Evolutionary conservation across 768 basidiomycete genomes (phyloP).

Genomic region (Kwoniella botswanensis): DNA sequence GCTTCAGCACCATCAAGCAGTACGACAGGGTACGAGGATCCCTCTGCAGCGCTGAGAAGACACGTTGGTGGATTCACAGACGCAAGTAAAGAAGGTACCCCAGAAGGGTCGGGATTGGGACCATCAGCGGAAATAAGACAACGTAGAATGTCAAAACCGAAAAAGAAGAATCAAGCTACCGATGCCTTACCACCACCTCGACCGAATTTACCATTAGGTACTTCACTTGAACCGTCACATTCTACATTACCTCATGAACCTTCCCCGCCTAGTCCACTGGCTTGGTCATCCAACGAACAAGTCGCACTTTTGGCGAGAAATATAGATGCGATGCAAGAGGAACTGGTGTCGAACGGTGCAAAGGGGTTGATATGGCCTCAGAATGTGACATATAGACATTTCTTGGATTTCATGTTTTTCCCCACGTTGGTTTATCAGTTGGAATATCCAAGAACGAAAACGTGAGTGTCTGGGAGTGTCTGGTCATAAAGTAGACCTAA

Average conservation of each 20-base stretch:
- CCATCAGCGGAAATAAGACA: constrained; percentile 23
- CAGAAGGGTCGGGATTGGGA: constrained; percentile 4
- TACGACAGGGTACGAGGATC: constrained; percentile 33
- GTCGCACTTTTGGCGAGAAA: constrained; percentile 75
- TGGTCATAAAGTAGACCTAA: neutral
- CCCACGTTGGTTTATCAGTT: constrained; percentile 95
- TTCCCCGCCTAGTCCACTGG: constrained; percentile 59
- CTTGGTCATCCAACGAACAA: constrained; percentile 69
- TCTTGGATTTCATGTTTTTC: constrained; percentile 80
- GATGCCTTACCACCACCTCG: constrained; percentile 41
- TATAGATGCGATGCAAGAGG: constrained; percentile 74
- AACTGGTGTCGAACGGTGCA: constrained; percentile 72
- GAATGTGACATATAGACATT: constrained; percentile 81
- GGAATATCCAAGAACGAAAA: constrained; percentile 89
- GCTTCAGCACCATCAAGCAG: neutral
- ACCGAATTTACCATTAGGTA: constrained; percentile 47
- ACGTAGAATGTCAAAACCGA: constrained; percentile 7
- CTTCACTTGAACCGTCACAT: constrained; percentile 55
- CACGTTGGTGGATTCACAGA: constrained; percentile 29
- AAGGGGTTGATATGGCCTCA: constrained; percentile 75
- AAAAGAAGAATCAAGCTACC: constrained; percentile 23
- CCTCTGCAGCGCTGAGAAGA: constrained; percentile 19
- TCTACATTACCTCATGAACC: constrained; percentile 41
- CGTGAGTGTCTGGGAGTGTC: constrained; percentile 63
- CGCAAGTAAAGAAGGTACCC: constrained; percentile 15